A percentile compares a stretch with the other conserved stretches of the same genome.
Conservation (phyloP, 257 asterid genomes). For the Verbascum thapsus region DNA sequence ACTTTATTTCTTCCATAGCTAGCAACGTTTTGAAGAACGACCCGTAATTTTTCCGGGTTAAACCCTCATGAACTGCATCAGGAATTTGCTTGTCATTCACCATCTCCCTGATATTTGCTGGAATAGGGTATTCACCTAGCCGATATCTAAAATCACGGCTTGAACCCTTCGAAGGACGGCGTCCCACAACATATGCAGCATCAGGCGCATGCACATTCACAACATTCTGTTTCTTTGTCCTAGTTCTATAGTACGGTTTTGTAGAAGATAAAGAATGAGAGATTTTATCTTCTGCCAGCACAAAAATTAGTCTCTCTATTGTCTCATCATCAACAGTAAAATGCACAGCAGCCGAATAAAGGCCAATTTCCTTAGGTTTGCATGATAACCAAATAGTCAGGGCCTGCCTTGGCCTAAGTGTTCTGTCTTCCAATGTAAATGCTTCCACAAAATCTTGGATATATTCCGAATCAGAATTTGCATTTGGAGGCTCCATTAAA, state of each 20-base stretch:
- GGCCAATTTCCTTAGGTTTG: constrained; percentile 87
- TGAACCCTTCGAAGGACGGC: constrained; percentile 59
- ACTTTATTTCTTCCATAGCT: constrained; percentile 87
- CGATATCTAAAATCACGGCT: constrained; percentile 35
- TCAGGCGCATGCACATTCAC: constrained; percentile 38
- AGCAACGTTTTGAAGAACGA: constrained; percentile 61
- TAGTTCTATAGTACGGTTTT: constrained; percentile 58
- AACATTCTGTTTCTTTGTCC: constrained; percentile 57
- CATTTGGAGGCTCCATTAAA: constrained; percentile 76
- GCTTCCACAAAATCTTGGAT: constrained; percentile 61
- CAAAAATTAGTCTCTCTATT: constrained; percentile 71
- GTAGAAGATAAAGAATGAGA: constrained; percentile 64
- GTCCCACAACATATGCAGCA: constrained; percentile 52
- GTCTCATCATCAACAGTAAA: constrained; percentile 70
- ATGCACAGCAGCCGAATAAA: constrained; percentile 78
- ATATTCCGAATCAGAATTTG: constrained; percentile 53
- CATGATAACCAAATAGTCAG: constrained; percentile 79
- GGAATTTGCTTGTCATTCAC: constrained; percentile 58
- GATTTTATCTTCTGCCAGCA: constrained; percentile 84
- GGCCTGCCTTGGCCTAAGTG: constrained; percentile 46
- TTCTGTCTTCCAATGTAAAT: constrained; percentile 64
- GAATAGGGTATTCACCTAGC: constrained; percentile 56
- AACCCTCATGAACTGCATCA: constrained; percentile 54
- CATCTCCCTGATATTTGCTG: constrained; percentile 52
- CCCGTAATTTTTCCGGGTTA: constrained; percentile 50